Conservation (phyloP, 768 basidiomycete species). For the Suillus hirtellus region DNA sequence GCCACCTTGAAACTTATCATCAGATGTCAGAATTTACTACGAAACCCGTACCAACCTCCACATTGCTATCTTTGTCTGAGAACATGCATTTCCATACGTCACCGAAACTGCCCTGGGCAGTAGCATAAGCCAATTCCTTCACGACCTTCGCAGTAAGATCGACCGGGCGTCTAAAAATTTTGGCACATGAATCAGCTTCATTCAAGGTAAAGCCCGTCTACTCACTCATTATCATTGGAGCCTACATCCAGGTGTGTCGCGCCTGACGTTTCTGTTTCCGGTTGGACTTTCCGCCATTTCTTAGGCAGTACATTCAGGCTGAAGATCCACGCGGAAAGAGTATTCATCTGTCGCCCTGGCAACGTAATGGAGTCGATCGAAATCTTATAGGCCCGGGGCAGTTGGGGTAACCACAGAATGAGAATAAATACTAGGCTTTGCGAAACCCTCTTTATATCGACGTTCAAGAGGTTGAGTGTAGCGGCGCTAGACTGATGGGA, state of each 20-base stretch:
- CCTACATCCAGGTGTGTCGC: not conserved
- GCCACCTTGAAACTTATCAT: slow-evolving; percentile 21
- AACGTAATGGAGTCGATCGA: not conserved
- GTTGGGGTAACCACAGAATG: not conserved
- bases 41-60: slow-evolving; percentile 20
- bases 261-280: not conserved
- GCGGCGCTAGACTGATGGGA: too few relatives aligned
- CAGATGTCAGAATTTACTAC: not conserved
- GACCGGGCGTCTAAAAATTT: slow-evolving; percentile 2
- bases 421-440: not conserved
- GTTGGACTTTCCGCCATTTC: not conserved
- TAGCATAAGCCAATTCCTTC: slow-evolving; percentile 22
- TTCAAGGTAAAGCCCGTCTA: not conserved
- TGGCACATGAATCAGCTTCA: not conserved
- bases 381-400: not conserved
- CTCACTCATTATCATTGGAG: not conserved
- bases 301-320: not conserved
- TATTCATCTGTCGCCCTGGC: not conserved
- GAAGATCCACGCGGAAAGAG: not conserved
- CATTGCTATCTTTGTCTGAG: slow-evolving; percentile 16
- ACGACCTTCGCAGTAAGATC: slow-evolving; percentile 19
- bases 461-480: too few relatives aligned
- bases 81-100: slow-evolving; percentile 28
- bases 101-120: slow-evolving; percentile 23
- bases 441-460: not conserved